These are phyloP conservation scores for Entomortierella lignicola DNA, from an alignment of 192 early-diverging fungal species.

Conservation along the genomic window DNA sequence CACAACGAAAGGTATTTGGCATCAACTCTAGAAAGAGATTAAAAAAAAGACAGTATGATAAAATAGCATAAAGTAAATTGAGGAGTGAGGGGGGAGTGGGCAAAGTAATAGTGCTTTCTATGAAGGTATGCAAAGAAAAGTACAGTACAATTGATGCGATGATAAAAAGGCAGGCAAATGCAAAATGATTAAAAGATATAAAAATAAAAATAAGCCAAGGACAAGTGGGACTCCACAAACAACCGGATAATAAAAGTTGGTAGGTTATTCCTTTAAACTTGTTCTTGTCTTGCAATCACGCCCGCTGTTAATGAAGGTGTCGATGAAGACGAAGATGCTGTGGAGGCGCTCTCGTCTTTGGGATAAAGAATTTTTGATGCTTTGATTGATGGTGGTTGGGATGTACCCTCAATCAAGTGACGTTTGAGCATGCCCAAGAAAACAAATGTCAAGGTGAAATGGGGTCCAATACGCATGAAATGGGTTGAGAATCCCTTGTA, in stretches of 20 bases:
- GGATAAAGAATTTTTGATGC: constrained; percentile 14
- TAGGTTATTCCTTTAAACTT: constrained; percentile 17
- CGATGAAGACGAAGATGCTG: constrained; percentile 29
- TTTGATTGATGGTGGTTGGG: not conserved
- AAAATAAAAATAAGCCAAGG: constrained; percentile 2
- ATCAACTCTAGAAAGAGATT: not conserved
- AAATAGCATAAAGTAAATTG: not conserved
- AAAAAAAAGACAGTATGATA: not conserved
- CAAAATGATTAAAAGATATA: not conserved
- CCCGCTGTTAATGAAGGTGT: constrained; percentile 31
- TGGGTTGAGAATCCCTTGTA: constrained; percentile 81
- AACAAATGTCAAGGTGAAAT: constrained; percentile 82
- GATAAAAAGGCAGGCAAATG: not conserved
- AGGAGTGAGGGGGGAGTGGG: not conserved
- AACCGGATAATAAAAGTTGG: not conserved
- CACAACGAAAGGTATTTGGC: constrained; percentile 7
- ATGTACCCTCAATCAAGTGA: constrained; percentile 42
- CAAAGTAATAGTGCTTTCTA: constrained; percentile 28
- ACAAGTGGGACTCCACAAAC: not conserved
- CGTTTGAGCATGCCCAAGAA: constrained; percentile 71
- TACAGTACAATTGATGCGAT: constrained; percentile 18
- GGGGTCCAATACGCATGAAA: constrained; percentile 82
- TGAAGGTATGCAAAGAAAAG: constrained; percentile 16
- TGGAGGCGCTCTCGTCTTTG: constrained; percentile 30
- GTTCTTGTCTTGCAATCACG: constrained; percentile 49